Conservation (phyloP, 2,329 filamentous ascomycete genomes). For the Domatiomyces catenatus region DNA sequence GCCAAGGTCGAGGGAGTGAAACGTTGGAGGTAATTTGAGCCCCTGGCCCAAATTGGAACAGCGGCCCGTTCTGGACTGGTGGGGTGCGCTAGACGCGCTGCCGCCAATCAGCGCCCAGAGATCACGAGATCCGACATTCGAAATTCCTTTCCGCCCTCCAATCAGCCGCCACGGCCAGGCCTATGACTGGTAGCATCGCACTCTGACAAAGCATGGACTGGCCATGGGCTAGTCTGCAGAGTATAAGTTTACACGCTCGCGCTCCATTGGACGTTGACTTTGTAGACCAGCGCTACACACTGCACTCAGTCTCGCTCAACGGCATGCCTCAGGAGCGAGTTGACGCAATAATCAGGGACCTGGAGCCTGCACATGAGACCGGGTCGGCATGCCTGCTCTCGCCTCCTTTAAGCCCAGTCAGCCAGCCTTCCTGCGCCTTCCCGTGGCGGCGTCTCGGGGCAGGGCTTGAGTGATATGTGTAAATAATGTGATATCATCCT, state of each 20-base stretch:
- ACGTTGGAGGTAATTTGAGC: neutral
- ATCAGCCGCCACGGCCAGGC: neutral
- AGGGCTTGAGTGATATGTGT: neutral
- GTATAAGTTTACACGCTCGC: neutral
- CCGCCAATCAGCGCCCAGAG: neutral
- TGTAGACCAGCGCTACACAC: neutral
- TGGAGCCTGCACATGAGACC: neutral
- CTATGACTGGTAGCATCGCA: too few relatives aligned
- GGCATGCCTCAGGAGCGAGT: neutral
- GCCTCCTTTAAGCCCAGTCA: neutral
- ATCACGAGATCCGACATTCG: neutral
- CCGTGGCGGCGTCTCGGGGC: neutral
- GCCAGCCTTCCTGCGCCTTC: neutral
- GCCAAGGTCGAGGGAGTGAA: neutral
- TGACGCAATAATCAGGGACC: neutral
- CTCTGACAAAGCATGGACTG: neutral
- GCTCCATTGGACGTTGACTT: neutral
- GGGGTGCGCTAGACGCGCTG: neutral
- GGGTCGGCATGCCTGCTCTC: neutral
- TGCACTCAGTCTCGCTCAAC: neutral
- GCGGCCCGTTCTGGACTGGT: neutral
- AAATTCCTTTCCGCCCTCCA: neutral
- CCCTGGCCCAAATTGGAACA: neutral
- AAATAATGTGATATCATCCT: neutral
- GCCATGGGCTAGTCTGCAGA: neutral